These are phyloP conservation scores for Metschnikowia reukaufii DNA, from an alignment of 805 yeast genomes.

Conservation along the genomic window DNA sequence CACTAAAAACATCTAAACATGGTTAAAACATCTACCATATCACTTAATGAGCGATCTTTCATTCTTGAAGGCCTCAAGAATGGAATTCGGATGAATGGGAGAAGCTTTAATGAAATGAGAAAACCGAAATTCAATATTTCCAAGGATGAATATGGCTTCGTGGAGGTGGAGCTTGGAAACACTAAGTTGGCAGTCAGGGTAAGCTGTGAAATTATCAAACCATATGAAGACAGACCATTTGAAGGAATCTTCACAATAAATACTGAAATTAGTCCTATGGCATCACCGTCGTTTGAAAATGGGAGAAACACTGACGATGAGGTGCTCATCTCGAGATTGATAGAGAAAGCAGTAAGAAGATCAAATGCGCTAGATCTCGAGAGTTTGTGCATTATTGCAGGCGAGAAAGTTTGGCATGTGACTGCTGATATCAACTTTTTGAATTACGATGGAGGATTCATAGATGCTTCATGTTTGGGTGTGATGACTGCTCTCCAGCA, in stretches of 20 bases:
- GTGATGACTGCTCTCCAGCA: slow-evolving; percentile 85
- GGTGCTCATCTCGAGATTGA: slow-evolving; percentile 71
- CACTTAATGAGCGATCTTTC: slow-evolving; percentile 63
- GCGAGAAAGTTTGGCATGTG: slow-evolving; percentile 86
- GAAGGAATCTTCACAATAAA: slow-evolving; percentile 86
- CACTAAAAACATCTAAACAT: no score
- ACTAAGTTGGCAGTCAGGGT: slow-evolving; percentile 71
- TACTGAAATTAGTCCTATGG: slow-evolving; percentile 89
- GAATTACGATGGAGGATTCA: slow-evolving; percentile 89
- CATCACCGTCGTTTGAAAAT: slow-evolving; percentile 79
- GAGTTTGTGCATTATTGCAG: slow-evolving; percentile 85
- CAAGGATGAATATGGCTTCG: slow-evolving; percentile 72
- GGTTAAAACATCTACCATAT: slow-evolving; percentile 62
- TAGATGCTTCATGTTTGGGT: slow-evolving; percentile 88
- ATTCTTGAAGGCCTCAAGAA: slow-evolving; percentile 61
- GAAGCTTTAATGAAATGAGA: slow-evolving; percentile 64
- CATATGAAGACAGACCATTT: slow-evolving; percentile 88
- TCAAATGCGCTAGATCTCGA: slow-evolving; percentile 91
- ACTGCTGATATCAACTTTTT: slow-evolving; percentile 88
- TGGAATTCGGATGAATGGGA: slow-evolving; percentile 66
- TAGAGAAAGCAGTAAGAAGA: slow-evolving; percentile 89
- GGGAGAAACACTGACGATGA: slow-evolving; percentile 77
- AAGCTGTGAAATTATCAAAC: slow-evolving; percentile 72
- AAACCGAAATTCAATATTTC: slow-evolving; percentile 62
- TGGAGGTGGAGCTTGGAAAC: slow-evolving; percentile 72